Conservation (phyloP, 164 flowering plant species). For the Euptelea pleiosperma region DNA sequence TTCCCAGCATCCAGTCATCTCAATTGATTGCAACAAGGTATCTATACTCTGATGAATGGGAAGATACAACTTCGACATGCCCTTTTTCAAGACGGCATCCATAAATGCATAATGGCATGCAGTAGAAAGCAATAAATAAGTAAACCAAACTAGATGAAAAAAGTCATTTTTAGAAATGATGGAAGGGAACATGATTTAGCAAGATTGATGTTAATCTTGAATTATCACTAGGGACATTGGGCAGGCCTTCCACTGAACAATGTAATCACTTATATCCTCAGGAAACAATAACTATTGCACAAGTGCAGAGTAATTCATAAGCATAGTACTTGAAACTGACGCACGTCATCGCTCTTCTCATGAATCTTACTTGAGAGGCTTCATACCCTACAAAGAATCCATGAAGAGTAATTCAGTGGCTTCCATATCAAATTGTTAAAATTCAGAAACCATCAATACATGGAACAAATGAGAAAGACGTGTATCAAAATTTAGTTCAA, state of each 20-base stretch:
- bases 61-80: background rate
- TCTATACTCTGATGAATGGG: no score
- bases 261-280: no score
- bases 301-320: background rate
- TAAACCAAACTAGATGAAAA: background rate
- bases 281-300: background rate
- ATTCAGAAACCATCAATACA: background rate
- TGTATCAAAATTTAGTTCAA: background rate
- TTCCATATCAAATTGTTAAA: background rate
- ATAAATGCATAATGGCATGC: background rate
- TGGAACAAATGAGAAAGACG: background rate
- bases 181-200: no score
- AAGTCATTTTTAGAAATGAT: no score
- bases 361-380: slow-evolving; percentile 22
- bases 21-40: no score
- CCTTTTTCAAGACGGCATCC: background rate
- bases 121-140: background rate
- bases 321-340: slow-evolving; percentile 7
- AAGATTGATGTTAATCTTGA: no score
- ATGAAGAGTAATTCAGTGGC: background rate
- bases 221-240: no score
- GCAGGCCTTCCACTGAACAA: no score
- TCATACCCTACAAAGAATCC: slow-evolving; percentile 27
- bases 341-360: slow-evolving; percentile 5
- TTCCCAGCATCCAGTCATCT: no score